A percentile compares a stretch with the other conserved stretches of the same genome.
Conservation (phyloP, 129 eudicot genomes). For the Tagetes erecta region DNA sequence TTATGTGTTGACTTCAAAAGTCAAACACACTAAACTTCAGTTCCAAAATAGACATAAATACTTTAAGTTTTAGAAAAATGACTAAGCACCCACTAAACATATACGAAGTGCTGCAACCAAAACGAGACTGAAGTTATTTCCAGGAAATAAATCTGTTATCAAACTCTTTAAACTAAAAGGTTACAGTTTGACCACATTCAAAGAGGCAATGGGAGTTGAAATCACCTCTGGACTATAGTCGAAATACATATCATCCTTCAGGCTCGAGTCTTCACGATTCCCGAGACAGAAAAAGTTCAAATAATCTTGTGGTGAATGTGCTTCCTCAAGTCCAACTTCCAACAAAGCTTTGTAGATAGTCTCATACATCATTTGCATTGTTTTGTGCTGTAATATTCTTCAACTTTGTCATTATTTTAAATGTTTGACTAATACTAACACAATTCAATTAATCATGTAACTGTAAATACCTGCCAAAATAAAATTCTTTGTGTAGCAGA, state of each 20-base stretch:
- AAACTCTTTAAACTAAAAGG: not conserved
- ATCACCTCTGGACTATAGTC: constrained; percentile 77
- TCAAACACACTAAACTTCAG: not conserved
- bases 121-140: not conserved
- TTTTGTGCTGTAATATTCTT: constrained; percentile 59
- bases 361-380: constrained; percentile 99
- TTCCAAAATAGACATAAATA: not conserved
- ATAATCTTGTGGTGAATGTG: constrained; percentile 78
- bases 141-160: not conserved
- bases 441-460: not conserved
- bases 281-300: constrained; percentile 92
- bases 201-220: constrained; percentile 1
- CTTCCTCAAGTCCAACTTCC: constrained; percentile 83
- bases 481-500: constrained; percentile 80
- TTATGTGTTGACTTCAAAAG: not conserved
- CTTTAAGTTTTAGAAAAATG: not conserved
- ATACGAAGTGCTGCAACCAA: not conserved
- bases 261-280: constrained; percentile 61
- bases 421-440: not conserved
- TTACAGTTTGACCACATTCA: constrained; percentile 16
- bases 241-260: constrained; percentile 18
- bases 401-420: constrained; percentile 9
- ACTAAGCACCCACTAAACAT: not conserved
- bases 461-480: constrained; percentile 70
- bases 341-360: constrained; percentile 76